phyloP scores from a whole-genome alignment of 2,329 filamentous ascomycete species.

The Cladosporium cucumerinum region DNA sequence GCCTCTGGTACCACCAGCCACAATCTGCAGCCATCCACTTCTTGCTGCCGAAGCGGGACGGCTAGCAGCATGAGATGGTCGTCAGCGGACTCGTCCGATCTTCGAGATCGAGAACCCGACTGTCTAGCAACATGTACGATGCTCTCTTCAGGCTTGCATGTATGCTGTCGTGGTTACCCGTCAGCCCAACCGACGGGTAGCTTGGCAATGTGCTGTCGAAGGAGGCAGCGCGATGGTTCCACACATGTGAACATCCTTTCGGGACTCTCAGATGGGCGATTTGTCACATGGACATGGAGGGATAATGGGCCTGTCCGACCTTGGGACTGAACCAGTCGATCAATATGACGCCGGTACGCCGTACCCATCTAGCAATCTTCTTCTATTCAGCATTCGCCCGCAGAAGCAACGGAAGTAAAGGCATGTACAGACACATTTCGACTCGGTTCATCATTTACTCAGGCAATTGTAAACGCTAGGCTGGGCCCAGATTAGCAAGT shows the following conservation, averaged over 20 bases:
- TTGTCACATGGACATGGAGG: neutral
- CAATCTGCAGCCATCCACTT: neutral
- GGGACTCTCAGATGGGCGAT: neutral
- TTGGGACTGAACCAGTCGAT: neutral
- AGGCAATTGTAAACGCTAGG: neutral
- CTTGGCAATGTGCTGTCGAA: neutral
- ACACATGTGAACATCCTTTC: neutral
- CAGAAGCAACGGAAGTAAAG: neutral
- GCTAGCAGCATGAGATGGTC: neutral
- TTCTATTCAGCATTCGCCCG: neutral
- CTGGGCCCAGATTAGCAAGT: neutral
- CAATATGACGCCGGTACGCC: neutral
- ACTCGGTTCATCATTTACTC: neutral
- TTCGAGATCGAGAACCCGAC: neutral
- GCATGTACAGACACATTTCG: neutral
- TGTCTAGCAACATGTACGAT: neutral
- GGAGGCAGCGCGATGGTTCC: neutral
- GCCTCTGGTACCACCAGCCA: neutral
- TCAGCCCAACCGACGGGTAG: neutral
- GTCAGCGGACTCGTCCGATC: neutral
- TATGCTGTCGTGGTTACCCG: neutral
- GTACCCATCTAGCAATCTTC: neutral
- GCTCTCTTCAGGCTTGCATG: neutral
- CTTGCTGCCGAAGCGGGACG: neutral
- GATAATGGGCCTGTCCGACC: neutral